A percentile compares a stretch with the other conserved stretches of the same genome.
Conservation (phyloP, 495 filamentous ascomycete genomes). For the Pseudevernia furfuracea region DNA sequence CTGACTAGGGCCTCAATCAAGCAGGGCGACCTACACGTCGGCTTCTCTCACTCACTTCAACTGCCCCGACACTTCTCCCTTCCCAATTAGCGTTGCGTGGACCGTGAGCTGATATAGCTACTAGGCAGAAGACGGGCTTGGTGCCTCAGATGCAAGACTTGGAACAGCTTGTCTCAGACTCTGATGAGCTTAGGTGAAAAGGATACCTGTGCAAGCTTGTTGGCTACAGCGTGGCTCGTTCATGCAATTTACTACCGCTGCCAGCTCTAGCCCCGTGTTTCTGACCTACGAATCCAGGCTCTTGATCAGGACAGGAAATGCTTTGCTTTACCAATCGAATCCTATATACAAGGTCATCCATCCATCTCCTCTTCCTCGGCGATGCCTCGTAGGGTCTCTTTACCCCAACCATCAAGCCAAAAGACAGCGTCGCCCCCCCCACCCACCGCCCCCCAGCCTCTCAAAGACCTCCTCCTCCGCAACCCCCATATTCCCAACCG, state of each 20-base stretch:
- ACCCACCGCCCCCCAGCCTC: constrained; percentile 38
- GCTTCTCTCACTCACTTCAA: neutral
- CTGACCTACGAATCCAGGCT: too few species aligned
- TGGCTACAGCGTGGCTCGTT: neutral
- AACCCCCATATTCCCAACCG: constrained; percentile 35
- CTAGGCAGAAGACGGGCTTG: neutral
- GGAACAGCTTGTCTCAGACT: neutral
- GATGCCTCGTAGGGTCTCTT: neutral
- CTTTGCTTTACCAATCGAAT: neutral
- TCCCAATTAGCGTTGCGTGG: neutral
- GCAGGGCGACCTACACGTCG: neutral
- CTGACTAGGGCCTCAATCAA: neutral
- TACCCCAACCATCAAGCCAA: neutral
- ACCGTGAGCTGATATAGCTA: neutral
- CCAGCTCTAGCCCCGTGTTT: too few species aligned
- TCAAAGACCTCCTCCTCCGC: constrained; percentile 42
- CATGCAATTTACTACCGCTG: too few species aligned
- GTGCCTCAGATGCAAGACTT: neutral
- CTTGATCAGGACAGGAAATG: too few species aligned
- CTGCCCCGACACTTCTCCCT: too few species aligned
- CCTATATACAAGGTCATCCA: neutral
- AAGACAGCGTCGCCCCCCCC: neutral
- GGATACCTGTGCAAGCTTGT: neutral
- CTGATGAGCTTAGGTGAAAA: neutral
- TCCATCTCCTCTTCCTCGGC: too few species aligned